Evolutionary conservation across 305 asterid species (phyloP).

Genomic region (Fraxinus baroniana): DNA sequence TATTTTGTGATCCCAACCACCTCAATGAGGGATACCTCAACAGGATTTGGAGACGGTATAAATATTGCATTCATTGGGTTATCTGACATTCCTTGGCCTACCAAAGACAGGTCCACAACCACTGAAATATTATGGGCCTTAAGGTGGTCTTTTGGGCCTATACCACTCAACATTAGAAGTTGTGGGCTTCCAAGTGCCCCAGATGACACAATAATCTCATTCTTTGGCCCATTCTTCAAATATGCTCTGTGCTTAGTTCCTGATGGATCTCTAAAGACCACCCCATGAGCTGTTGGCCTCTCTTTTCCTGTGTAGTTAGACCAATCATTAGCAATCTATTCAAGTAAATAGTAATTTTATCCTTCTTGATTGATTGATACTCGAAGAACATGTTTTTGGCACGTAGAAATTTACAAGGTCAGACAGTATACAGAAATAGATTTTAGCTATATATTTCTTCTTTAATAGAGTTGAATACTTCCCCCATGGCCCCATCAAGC

Average conservation of each 20-base stretch:
- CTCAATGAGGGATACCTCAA: constrained; percentile 79
- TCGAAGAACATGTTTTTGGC: background rate
- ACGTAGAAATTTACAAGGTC: too few species aligned
- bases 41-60: constrained; percentile 74
- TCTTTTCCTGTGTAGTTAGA: constrained; percentile 31
- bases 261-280: constrained; percentile 55
- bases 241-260: constrained; percentile 69
- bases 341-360: too few species aligned
- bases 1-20: constrained; percentile 71
- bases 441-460: too few species aligned
- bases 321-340: background rate
- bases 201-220: constrained; percentile 66
- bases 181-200: constrained; percentile 99
- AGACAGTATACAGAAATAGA: too few species aligned
- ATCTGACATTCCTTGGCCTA: constrained; percentile 92
- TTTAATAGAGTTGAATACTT: too few species aligned
- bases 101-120: constrained; percentile 59
- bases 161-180: constrained; percentile 71
- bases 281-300: constrained; percentile 64
- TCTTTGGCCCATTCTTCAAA: constrained; percentile 46
- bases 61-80: constrained; percentile 89
- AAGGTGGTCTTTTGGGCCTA: constrained; percentile 68
- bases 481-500: too few species aligned
- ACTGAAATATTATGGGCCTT: constrained; percentile 50
- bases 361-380: too few species aligned